phyloP scores from a whole-genome alignment of 2,329 filamentous ascomycete species.

The Fonsecaea erecta region DNA sequence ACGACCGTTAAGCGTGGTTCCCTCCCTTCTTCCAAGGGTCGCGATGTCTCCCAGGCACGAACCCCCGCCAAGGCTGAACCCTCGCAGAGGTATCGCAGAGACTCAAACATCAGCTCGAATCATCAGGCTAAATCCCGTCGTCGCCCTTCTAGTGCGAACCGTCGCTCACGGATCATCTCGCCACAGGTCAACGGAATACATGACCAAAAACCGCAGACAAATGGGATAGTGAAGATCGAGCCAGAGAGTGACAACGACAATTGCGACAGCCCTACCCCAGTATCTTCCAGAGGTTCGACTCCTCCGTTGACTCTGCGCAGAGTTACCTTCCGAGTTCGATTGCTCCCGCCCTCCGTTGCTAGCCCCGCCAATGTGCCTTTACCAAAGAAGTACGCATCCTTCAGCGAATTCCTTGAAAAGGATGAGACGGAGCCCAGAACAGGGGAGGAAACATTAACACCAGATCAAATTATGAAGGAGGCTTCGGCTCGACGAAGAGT shows the following conservation, averaged over 20 bases:
- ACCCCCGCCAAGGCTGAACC: slow-evolving; percentile 16
- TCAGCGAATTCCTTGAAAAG: slow-evolving; percentile 67
- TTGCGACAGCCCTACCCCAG: slow-evolving; percentile 15
- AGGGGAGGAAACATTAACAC: slow-evolving; percentile 54
- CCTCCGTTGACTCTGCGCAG: slow-evolving; percentile 38
- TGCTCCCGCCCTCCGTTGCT: slow-evolving; percentile 55
- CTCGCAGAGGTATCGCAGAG: slow-evolving; percentile 10
- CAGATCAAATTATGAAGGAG: slow-evolving; percentile 69
- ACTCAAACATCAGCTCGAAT: slow-evolving; percentile 12
- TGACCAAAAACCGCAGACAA: slow-evolving; percentile 5
- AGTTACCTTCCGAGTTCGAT: slow-evolving; percentile 57
- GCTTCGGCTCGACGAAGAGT: slow-evolving; percentile 71
- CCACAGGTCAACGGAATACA: slow-evolving; percentile 20
- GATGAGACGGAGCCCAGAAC: slow-evolving; percentile 52
- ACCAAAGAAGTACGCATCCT: slow-evolving; percentile 54
- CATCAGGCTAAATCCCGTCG: slow-evolving; percentile 15
- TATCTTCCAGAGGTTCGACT: slow-evolving; percentile 6
- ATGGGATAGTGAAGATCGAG: slow-evolving; percentile 21
- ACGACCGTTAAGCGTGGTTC: slow-evolving; percentile 19
- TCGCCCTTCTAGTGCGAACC: slow-evolving; percentile 6
- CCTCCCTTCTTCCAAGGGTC: slow-evolving; percentile 23
- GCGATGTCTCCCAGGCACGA: slow-evolving; percentile 9
- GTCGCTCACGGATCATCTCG: slow-evolving; percentile 1
- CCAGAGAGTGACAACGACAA: slow-evolving; percentile 22
- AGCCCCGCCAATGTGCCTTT: slow-evolving; percentile 58